Evolutionary conservation across 345 rosid genomes (phyloP).

Genomic region (Nasturtium officinale): DNA sequence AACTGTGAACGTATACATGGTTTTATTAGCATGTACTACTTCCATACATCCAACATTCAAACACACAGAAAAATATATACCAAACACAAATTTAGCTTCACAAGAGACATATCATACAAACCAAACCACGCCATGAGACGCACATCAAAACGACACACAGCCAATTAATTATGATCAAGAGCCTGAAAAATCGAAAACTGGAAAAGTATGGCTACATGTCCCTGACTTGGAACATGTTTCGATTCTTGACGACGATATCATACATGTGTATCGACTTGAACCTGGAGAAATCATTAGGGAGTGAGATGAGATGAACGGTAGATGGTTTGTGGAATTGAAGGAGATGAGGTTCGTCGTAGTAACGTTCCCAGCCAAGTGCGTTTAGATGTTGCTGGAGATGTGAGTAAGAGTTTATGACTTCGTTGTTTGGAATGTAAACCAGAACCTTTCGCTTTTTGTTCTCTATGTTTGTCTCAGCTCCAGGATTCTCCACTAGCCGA

Average conservation of each 20-base stretch:
- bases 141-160: too few relatives aligned
- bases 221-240: slow-evolving; percentile 67
- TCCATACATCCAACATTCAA: too few relatives aligned
- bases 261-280: slow-evolving; percentile 80
- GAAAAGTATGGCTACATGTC: slow-evolving; percentile 43
- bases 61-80: not conserved
- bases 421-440: slow-evolving; percentile 61
- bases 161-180: too few relatives aligned
- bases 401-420: slow-evolving; percentile 63
- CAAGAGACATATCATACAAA: not conserved
- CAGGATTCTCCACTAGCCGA: slow-evolving; percentile 65
- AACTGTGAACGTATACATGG: too few relatives aligned
- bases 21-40: too few relatives aligned
- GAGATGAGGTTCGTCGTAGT: slow-evolving; percentile 63
- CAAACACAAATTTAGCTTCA: too few relatives aligned
- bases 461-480: slow-evolving; percentile 44
- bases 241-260: slow-evolving; percentile 82
- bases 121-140: too few relatives aligned
- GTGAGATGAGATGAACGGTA: slow-evolving; percentile 68
- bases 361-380: slow-evolving; percentile 85
- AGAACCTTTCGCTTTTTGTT: slow-evolving; percentile 54
- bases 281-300: slow-evolving; percentile 69
- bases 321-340: slow-evolving; percentile 76
- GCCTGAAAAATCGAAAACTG: too few relatives aligned
- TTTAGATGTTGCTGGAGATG: slow-evolving; percentile 58